Conservation (phyloP, 805 yeast species). For the Yarrowia yakushimensis region DNA sequence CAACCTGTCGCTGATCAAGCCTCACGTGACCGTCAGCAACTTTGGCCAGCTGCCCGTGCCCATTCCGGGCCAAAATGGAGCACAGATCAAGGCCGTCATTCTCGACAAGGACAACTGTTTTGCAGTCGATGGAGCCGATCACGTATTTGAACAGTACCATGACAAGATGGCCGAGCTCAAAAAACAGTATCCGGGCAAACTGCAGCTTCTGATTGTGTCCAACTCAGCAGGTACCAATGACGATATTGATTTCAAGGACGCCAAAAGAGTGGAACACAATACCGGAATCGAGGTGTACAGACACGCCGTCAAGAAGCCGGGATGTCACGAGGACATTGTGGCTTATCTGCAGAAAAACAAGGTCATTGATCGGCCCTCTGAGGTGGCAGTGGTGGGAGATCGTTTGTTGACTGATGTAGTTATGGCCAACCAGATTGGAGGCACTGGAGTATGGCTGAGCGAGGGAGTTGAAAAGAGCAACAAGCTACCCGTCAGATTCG, state of each 20-base stretch:
- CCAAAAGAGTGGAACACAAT: conserved; percentile 53
- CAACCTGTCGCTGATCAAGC: conserved; percentile 67
- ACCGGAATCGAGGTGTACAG: conserved; percentile 43
- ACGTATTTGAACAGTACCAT: conserved; percentile 71
- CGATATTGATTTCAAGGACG: conserved; percentile 59
- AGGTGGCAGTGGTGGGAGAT: conserved; percentile 87
- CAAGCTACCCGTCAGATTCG: conserved; percentile 13
- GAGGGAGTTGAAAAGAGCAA: conserved; percentile 56
- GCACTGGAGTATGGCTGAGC: conserved; percentile 76
- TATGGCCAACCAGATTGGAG: conserved; percentile 93
- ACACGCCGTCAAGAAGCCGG: conserved; percentile 39
- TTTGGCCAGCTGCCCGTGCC: conserved; percentile 64
- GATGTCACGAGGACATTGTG: conserved; percentile 56
- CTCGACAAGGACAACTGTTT: conserved; percentile 95
- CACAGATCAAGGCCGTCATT: conserved; percentile 66
- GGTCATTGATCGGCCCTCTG: conserved; percentile 46
- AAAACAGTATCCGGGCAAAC: conserved; percentile 55
- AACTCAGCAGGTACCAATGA: conserved; percentile 91
- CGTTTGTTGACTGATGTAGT: conserved; percentile 84
- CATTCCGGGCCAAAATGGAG: conserved; percentile 27
- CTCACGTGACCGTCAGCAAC: conserved; percentile 54
- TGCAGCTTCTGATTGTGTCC: conserved; percentile 69
- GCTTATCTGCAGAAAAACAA: conserved; percentile 53
- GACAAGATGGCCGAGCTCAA: conserved; percentile 55
- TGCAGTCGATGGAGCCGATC: conserved; percentile 75